Base-by-base conservation (phyloP, 768 basidiomycete genomes). In the Hericium erinaceus region DNA sequence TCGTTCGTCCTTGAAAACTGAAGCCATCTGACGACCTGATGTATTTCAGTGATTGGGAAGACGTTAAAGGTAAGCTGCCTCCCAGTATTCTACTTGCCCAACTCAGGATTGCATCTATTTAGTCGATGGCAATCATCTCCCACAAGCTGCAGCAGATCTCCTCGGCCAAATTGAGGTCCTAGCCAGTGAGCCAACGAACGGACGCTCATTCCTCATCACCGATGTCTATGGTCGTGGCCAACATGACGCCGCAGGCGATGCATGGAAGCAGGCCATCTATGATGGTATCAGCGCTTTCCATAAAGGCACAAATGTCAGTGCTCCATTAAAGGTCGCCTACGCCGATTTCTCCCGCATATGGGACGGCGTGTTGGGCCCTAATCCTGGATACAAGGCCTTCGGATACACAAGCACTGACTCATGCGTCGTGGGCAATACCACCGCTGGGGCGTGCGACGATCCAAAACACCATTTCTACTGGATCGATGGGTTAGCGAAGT, bases 141-240 rank as follows among this genome's bases (percentile, higher is more conserved):
- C 70, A 18, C 66, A 74, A 52, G 79, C 77, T 33, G 78, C 78
- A 0, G 67, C 70, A 24, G 68, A 65, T 22, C 69, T 81, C 40
- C 71, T 81, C 20, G 59, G 67, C 28, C 77, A 80, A 61, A 79
- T 81, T 15, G 51, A 65, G 26, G 70, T 73, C 22, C 75, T 82
- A n/a, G 71, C 79, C 10, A 66, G 70, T 41, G 72, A 77, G 12
- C 80, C 80, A 0, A 81, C 80, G 16, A 76, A 77, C 54, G 80
- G 75, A 1, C 74, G 75, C 52, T 72, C 72, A 26, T 80, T 82
- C 59, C 71, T 82, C 53, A 58, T 82, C 16, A 68, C 77, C 1
- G 78, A 80, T 60, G 76, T 72, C 5, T 81, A 81, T 41, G 81
- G 81, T 7, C 73, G 73, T 20, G 80, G 81, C 12, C 61, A 50